Evolutionary conservation across 2,329 filamentous ascomycete species (phyloP).

Genomic region (Penicillium corylophilum): DNA sequence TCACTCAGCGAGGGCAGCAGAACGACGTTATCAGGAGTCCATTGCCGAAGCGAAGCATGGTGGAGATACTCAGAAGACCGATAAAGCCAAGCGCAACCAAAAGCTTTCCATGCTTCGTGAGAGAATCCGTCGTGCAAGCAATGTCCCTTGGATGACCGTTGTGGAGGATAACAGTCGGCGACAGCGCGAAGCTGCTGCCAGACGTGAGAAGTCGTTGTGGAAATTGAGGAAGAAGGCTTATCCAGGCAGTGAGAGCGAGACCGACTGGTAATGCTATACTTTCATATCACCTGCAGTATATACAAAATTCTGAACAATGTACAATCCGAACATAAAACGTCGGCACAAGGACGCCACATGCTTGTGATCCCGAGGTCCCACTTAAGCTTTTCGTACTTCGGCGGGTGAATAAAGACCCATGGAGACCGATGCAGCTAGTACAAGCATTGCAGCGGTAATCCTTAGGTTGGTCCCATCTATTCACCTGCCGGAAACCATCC

Average conservation of each 20-base stretch:
- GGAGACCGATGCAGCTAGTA: neutral
- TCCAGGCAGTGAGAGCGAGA: constrained; percentile 39
- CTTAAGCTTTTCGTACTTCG: neutral
- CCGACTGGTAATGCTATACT: constrained; percentile 26
- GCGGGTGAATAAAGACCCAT: neutral
- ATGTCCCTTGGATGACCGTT: constrained; percentile 44
- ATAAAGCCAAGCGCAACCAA: constrained; percentile 17
- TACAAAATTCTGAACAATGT: neutral
- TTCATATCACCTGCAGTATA: neutral
- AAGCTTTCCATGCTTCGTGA: constrained; percentile 32
- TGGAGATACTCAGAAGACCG: constrained; percentile 4
- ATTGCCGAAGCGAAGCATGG: constrained; percentile 23
- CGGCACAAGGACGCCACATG: neutral
- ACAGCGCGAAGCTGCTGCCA: constrained; percentile 26
- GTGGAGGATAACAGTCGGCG: constrained; percentile 34
- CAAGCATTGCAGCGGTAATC: too few species aligned
- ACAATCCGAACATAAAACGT: neutral
- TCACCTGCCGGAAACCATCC: too few species aligned
- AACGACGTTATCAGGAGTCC: constrained; percentile 30
- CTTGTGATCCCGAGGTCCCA: neutral
- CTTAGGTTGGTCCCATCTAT: too few species aligned
- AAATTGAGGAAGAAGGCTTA: constrained; percentile 42
- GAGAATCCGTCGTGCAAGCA: constrained; percentile 36
- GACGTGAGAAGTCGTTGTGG: constrained; percentile 36
- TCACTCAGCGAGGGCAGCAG: constrained; percentile 39